A percentile compares a stretch with the other conserved stretches of the same genome.
Evolutionary conservation across 2,329 filamentous ascomycete species (phyloP).

Genomic region (Fusarium virguliforme): DNA sequence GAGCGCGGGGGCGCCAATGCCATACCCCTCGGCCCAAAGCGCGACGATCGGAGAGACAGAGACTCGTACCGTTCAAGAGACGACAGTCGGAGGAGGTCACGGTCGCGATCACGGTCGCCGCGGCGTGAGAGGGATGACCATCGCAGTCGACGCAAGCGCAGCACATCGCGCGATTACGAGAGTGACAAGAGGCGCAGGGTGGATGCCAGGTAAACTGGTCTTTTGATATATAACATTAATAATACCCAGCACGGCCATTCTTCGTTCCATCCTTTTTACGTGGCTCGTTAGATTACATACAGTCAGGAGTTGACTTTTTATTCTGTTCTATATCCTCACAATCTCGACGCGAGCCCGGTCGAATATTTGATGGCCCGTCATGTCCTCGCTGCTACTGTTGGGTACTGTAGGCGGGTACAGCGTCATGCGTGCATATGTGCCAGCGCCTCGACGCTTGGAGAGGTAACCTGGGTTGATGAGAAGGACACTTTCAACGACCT

Average conservation of each 20-base stretch:
- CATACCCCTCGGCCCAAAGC: slow-evolving; percentile 75
- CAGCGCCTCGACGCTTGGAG: slow-evolving; percentile 86
- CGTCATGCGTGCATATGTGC: slow-evolving; percentile 87
- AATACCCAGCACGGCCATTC: slow-evolving; percentile 44
- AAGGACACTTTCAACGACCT: slow-evolving; percentile 93
- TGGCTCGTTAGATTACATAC: slow-evolving; percentile 45
- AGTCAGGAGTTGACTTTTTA: slow-evolving; percentile 10
- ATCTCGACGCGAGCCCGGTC: slow-evolving; percentile 91
- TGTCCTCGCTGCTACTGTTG: slow-evolving; percentile 69
- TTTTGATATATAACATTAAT: slow-evolving; percentile 45
- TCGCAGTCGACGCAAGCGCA: slow-evolving; percentile 69
- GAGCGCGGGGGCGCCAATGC: slow-evolving; percentile 77
- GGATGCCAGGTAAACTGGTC: slow-evolving; percentile 58
- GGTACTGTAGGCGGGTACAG: slow-evolving; percentile 77
- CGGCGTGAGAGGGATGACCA: slow-evolving; percentile 63
- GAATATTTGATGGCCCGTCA: slow-evolving; percentile 83
- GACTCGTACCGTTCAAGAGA: slow-evolving; percentile 46
- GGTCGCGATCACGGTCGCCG: slow-evolving; percentile 70
- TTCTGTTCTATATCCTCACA: slow-evolving; percentile 75
- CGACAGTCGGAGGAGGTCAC: slow-evolving; percentile 46
- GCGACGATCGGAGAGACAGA: slow-evolving; percentile 56
- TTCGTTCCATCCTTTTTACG: slow-evolving; percentile 32
- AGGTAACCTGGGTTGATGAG: slow-evolving; percentile 92
- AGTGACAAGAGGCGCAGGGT: slow-evolving; percentile 74
- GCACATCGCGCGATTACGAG: slow-evolving; percentile 70